Base-by-base conservation (phyloP, 768 basidiomycete species). In the Tulasnella sp. region DNA sequence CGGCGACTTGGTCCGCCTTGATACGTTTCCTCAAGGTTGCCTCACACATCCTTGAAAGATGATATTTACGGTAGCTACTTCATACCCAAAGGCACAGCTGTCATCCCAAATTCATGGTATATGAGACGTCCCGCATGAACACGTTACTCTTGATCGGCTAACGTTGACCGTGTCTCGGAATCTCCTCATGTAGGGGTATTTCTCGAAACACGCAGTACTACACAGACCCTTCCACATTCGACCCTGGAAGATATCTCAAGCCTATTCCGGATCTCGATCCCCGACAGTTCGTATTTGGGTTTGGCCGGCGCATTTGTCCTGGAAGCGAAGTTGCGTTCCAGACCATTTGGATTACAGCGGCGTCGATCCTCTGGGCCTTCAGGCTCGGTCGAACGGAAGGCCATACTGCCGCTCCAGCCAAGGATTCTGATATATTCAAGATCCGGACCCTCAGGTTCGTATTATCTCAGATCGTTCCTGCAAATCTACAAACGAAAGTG, bases 31-130 rank as follows among this genome's bases (percentile, higher is more conserved):
- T 13, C 78, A 39, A 13, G 79, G 5, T 15, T 26, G 5, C 55
- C 37, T 15, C 44, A 70, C 57, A 23, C 78, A 39, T 18, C 78
- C 42, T 20, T 32, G 23, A 37, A 37, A 51, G 79, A 79, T 51
- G 77, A 79, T 39, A 20, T 79, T 42, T 79, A 79, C 42, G 77
- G 79, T 32, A 79, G 79, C 10, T 26, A 57, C 4, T 51, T 55
- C 26, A 75, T 75, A 40, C 74, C 74, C 0, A 51, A 40, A 23
- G 74, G 74, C 40, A 61, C 74, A 11, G 29, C n/a, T 20, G 46
- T 75, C 35, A 44, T 75, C 18, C 23, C 51, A 13, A 75, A 75
- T 61, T n/a, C 26, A 13, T 75, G 74, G 74, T 48, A 42, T 42
- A 15, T 15, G 42, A 15, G 7, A 7, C 35, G 35, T 35, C 5